These are phyloP conservation scores for Eucalyptus guilfoylei DNA, from an alignment of 345 rosid genomes.

Conservation along the genomic window DNA sequence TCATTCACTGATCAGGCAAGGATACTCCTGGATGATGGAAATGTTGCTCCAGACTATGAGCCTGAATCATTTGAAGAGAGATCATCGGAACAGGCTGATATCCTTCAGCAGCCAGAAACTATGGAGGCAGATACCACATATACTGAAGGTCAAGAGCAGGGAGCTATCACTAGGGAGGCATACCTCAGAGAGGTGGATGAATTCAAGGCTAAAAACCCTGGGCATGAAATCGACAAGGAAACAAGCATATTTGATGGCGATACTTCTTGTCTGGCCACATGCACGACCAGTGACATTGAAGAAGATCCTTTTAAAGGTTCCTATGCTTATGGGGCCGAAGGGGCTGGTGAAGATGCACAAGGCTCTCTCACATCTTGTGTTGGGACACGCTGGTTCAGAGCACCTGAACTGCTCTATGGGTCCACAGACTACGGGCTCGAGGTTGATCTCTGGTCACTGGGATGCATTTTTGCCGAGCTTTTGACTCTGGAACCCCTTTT, in stretches of 20 bases:
- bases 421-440: constrained; percentile 72
- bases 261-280: constrained; percentile 86
- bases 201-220: constrained; percentile 32
- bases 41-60: constrained; percentile 23
- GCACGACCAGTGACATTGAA: constrained; percentile 61
- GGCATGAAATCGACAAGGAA: constrained; percentile 52
- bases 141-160: constrained; percentile 14
- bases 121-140: constrained; percentile 16
- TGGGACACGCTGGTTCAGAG: constrained; percentile 97
- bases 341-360: constrained; percentile 18
- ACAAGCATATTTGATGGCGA: constrained; percentile 46
- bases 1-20: constrained; percentile 53
- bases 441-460: constrained; percentile 84
- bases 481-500: constrained; percentile 70
- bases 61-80: constrained; percentile 11
- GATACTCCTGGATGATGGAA: constrained; percentile 60
- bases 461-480: constrained; percentile 85
- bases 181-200: constrained; percentile 38
- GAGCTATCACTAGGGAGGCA: constrained; percentile 28
- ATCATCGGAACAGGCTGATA: constrained; percentile 10
- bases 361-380: constrained; percentile 80
- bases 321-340: constrained; percentile 49
- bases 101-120: constrained; percentile 8
- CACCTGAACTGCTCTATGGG: constrained; percentile 90
- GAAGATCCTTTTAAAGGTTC: constrained; percentile 56